Percentiles rank a stretch among this genome's conserved stretches.
Conservation (phyloP, 1,284 basidiomycete genomes). For the Mycosarcoma mackinlayi region DNA sequence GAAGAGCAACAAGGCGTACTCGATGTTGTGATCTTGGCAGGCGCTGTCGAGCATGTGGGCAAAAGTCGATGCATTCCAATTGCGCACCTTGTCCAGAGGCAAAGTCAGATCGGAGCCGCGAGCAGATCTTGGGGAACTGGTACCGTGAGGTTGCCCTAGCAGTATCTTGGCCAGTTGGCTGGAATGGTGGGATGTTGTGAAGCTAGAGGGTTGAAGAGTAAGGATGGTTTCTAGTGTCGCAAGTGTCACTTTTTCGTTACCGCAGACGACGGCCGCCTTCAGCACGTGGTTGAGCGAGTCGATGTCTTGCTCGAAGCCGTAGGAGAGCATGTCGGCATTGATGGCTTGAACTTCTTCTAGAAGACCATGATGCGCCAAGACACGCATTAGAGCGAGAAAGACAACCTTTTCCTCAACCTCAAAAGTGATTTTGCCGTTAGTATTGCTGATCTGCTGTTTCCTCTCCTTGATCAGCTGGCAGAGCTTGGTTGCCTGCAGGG, state of each 20-base stretch:
- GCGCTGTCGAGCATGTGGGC: conserved; percentile 44
- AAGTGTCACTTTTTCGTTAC: conserved; percentile 15
- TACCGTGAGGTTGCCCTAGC: neutral
- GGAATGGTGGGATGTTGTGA: conserved; percentile 2
- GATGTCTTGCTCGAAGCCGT: conserved; percentile 27
- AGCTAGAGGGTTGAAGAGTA: conserved; percentile 7
- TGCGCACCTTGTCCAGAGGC: conserved; percentile 22
- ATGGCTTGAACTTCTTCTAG: conserved; percentile 34
- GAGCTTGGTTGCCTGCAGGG: conserved; percentile 16
- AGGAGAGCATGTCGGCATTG: conserved; percentile 47
- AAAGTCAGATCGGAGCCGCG: conserved; percentile 4
- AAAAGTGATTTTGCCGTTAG: conserved; percentile 6
- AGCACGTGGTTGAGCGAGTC: conserved; percentile 47
- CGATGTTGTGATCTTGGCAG: conserved; percentile 44
- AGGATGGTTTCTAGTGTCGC: conserved; percentile 32
- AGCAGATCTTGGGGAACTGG: neutral
- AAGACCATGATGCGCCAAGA: conserved; percentile 37
- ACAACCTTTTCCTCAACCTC: conserved; percentile 31
- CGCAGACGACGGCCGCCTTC: conserved; percentile 41
- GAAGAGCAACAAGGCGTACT: conserved; percentile 46
- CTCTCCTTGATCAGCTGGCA: conserved; percentile 35
- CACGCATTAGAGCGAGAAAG: conserved; percentile 34
- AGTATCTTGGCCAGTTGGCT: conserved; percentile 16
- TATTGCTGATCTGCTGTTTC: conserved; percentile 15
- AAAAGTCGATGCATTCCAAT: conserved; percentile 55